Percentiles rank a stretch among this genome's conserved stretches.
Evolutionary conservation across 768 basidiomycete genomes (phyloP).

Genomic region (Rubroboletus satanas): DNA sequence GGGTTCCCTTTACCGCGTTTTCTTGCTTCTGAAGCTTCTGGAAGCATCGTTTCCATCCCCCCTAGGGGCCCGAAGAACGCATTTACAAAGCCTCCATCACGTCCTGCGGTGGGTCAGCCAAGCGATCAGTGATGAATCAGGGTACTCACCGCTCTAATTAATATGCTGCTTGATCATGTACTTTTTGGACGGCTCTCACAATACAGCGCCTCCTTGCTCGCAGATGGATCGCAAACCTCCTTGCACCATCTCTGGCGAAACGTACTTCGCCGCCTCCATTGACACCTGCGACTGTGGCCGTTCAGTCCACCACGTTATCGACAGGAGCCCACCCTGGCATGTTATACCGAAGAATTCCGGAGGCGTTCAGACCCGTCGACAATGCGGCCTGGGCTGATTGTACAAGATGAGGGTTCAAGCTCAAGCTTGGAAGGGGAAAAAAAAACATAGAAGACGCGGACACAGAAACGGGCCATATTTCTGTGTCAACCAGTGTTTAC

Average conservation of each 20-base stretch:
- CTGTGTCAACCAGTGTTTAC: not conserved
- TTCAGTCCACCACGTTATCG: not conserved
- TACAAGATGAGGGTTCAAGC: not conserved
- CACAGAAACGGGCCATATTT: not conserved
- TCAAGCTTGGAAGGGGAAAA: not conserved
- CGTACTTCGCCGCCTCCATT: not conserved
- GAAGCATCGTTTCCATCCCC: not conserved
- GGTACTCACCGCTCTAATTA: not conserved
- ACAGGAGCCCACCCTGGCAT: not conserved
- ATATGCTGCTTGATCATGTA: not conserved
- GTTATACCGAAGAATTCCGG: not conserved
- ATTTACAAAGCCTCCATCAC: not conserved
- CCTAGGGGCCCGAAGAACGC: not conserved
- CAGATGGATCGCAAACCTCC: not conserved
- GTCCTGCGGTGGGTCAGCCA: not conserved
- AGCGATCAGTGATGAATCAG: slow-evolving; percentile 2
- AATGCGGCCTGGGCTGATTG: not conserved
- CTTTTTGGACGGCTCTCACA: not conserved
- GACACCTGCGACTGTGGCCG: not conserved
- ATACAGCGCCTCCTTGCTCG: not conserved
- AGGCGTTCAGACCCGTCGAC: not conserved
- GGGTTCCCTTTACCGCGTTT: not conserved
- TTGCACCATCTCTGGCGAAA: not conserved
- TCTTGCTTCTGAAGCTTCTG: slow-evolving; percentile 1
- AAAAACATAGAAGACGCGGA: not conserved